These are phyloP conservation scores for Melampsora americana DNA, from an alignment of 1,284 basidiomycete genomes.

Conservation along the genomic window DNA sequence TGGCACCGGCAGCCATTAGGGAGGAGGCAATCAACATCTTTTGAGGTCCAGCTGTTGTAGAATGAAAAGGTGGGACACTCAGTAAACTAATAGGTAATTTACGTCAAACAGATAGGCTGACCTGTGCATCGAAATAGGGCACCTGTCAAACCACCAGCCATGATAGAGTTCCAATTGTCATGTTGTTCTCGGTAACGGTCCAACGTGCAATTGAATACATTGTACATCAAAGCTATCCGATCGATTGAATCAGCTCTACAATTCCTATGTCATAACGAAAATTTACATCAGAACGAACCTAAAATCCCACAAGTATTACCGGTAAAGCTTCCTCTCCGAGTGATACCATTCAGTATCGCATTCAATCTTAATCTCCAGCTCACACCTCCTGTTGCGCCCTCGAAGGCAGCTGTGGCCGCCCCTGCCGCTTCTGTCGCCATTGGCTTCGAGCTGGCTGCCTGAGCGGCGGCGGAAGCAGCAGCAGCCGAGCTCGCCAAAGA, in stretches of 20 bases:
- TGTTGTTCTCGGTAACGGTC: conserved; percentile 78
- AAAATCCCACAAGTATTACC: conserved; percentile 97
- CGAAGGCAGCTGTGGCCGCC: conserved; percentile 43
- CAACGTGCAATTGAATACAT: conserved; percentile 89
- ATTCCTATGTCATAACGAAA: background rate
- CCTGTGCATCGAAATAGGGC: conserved; percentile 90
- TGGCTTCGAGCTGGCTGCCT: conserved; percentile 44
- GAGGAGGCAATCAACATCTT: conserved; percentile 42
- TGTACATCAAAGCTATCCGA: conserved; percentile 84
- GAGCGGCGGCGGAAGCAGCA: conserved; percentile 39
- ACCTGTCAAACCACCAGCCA: conserved; percentile 85
- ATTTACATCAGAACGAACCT: conserved; percentile 60
- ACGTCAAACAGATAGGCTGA: conserved; percentile 51
- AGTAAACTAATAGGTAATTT: background rate
- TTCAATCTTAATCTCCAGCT: conserved; percentile 78
- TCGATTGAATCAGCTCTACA: background rate
- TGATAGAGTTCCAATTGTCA: conserved; percentile 84
- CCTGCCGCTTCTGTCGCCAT: conserved; percentile 44
- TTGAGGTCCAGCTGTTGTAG: conserved; percentile 14
- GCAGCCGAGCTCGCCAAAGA: conserved; percentile 41
- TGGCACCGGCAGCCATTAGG: conserved; percentile 31
- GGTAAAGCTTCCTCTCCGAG: conserved; percentile 91
- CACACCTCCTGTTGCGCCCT: conserved; percentile 24
- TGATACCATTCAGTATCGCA: conserved; percentile 92
- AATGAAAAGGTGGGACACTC: background rate